phyloP scores from a whole-genome alignment of 2,329 filamentous ascomycete genomes.

The Trichocomaceae sp. region DNA sequence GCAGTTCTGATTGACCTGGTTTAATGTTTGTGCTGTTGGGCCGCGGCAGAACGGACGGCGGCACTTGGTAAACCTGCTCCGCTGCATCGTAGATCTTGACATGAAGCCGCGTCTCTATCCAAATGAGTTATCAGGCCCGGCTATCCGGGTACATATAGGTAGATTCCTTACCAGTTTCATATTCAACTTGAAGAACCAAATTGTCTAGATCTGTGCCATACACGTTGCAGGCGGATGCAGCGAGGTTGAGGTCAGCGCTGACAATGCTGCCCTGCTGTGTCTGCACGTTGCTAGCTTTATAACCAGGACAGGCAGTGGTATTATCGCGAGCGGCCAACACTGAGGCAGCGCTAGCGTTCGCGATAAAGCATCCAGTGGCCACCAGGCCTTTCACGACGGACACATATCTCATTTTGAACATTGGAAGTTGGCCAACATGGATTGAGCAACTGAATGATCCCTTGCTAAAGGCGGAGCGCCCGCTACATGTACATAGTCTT shows the following conservation, averaged over 20 bases:
- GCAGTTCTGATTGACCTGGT: conserved; percentile 37
- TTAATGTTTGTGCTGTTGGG: conserved; percentile 43
- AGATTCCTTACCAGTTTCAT: conserved; percentile 48
- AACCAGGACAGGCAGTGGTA: conserved; percentile 29
- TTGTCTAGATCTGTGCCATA: conserved; percentile 54
- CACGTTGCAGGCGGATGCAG: conserved; percentile 57
- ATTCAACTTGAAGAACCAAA: conserved; percentile 54
- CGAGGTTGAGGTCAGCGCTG: conserved; percentile 59
- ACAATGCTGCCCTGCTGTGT: conserved; percentile 29
- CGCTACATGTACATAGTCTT: no score
- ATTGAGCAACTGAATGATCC: not conserved
- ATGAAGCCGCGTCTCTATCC: conserved; percentile 53
- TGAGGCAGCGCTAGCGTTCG: conserved; percentile 9
- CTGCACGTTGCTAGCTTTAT: conserved; percentile 31
- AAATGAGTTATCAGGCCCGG: not conserved
- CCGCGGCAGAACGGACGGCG: conserved; percentile 60
- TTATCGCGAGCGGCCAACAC: conserved; percentile 9
- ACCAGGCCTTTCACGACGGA: conserved; percentile 8
- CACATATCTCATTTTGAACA: conserved; percentile 1
- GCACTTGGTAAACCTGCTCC: conserved; percentile 68
- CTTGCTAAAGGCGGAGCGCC: not conserved
- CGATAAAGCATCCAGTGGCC: conserved; percentile 8
- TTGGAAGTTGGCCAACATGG: not conserved
- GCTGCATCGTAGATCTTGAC: conserved; percentile 65
- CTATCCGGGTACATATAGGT: not conserved